Evolutionary conservation across 2,329 filamentous ascomycete species (phyloP), one percentile per base, ranked within the genome.

Genomic region (Gyromitra esculenta): DNA sequence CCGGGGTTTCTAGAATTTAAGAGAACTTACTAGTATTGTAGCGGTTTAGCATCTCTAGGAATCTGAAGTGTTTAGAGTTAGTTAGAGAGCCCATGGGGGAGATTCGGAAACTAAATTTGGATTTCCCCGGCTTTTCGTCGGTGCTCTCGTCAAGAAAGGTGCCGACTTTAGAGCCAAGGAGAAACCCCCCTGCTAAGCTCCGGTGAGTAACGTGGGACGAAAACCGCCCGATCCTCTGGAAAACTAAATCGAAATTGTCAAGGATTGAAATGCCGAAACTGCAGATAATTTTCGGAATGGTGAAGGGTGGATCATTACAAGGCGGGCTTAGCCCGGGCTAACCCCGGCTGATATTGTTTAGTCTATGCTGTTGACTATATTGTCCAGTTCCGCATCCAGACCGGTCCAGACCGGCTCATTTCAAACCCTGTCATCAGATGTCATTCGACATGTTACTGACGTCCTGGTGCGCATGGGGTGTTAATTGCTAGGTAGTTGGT

Each of bases 381-480:
- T 11, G 43, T 45, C 43, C 43, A 45, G 43, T 52, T 52, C 50
- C 50, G 18, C 21, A 18, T 52, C 50, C 18, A 52, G 50, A 52
- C 18, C 50, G 50, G 50, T 52, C 50, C 8, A 52, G 50, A 52
- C 18, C 50, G 50, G 50, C 50, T 52, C 50, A 52, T 52, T 52
- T 52, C 18, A 11, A 52, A 52, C 50, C 50, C 18, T 52, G 50
- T 9, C 48, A 52, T 52, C 6, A 52, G 48, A 52, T 52, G 48
- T 52, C n/a, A 21, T 52, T 52, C 50, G 50, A 18, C n/a, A 52
- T 52, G 7, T 52, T 11, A 21, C 50, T 52, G 43, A 52, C 18
- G 48, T 52, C n/a, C n/a, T 52, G 18, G 9, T 45, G 43, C 43
- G 15, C 43, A 15, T 45, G 43, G 43, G 43, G 43, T 45, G 43